Evolutionary conservation across 208 protist genomes (phyloP).

Genomic region (Leishmania guyanensis): DNA sequence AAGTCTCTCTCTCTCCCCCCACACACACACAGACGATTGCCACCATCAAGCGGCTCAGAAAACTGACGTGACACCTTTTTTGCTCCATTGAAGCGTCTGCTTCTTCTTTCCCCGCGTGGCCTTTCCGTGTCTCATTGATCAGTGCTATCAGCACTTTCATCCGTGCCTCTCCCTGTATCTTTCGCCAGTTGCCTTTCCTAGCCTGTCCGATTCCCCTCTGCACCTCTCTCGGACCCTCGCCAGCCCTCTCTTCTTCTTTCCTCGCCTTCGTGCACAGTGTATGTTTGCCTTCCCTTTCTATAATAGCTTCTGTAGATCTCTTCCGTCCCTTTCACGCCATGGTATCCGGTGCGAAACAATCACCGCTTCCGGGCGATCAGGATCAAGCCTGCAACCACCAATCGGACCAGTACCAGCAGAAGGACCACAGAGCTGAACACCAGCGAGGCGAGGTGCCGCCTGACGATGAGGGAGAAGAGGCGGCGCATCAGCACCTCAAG

Average conservation of each 20-base stretch:
- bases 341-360: not conserved
- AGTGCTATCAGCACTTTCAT: not conserved
- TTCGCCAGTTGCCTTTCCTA: not conserved
- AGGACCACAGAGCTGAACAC: not conserved
- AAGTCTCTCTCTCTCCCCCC: not conserved
- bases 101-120: not conserved
- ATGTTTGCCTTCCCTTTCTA: no score
- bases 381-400: not conserved
- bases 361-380: not conserved
- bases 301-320: no score
- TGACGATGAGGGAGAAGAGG: slow-evolving; percentile 16
- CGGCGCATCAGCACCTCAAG: not conserved
- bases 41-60: not conserved
- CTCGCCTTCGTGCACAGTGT: no score
- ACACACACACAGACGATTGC: not conserved
- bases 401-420: not conserved
- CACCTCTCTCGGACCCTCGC: not conserved
- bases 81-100: not conserved
- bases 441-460: not conserved
- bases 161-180: not conserved
- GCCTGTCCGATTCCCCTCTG: not conserved
- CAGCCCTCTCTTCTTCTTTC: no score
- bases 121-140: not conserved
- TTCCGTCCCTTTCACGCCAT: not conserved
- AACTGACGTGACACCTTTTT: not conserved